Percentiles rank a stretch among this genome's conserved stretches.
Evolutionary conservation across 1,284 basidiomycete genomes (phyloP).

Genomic region (Farysia itapuensis): DNA sequence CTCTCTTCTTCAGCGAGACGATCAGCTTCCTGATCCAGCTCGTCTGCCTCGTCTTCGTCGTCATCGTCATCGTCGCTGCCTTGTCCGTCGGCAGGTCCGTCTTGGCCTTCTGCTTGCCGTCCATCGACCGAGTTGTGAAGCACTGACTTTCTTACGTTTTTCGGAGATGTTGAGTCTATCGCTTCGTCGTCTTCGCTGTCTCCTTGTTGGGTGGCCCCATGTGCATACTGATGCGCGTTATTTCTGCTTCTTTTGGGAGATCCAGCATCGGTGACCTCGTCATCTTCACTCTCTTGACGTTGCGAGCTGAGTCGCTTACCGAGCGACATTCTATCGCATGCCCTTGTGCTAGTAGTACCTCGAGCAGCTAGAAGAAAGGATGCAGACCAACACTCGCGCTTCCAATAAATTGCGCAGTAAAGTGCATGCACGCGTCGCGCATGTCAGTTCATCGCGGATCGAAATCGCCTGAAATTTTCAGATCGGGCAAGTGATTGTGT

Average conservation of each 20-base stretch:
- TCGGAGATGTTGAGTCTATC: no score
- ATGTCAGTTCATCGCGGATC: no score
- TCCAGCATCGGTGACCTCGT: conserved; percentile 12
- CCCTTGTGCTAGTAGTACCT: no score
- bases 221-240: conserved; percentile 1
- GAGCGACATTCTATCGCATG: no score
- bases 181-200: not conserved
- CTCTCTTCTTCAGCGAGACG: conserved; percentile 11
- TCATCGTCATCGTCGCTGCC: conserved; percentile 5
- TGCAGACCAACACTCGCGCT: no score
- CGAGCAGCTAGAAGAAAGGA: no score
- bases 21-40: conserved; percentile 19
- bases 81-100: conserved; percentile 7
- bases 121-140: not conserved
- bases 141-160: no score
- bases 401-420: no score
- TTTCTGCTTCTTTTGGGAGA: conserved; percentile 21
- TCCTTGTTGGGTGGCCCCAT: no score
- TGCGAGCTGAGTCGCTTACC: conserved; percentile 11
- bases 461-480: no score
- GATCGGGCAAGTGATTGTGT: no score
- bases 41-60: conserved; percentile 15
- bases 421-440: no score
- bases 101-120: not conserved
- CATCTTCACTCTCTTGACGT: conserved; percentile 4